These are phyloP conservation scores for Backusella circina DNA, from an alignment of 192 early-diverging fungal genomes.

Conservation along the genomic window DNA sequence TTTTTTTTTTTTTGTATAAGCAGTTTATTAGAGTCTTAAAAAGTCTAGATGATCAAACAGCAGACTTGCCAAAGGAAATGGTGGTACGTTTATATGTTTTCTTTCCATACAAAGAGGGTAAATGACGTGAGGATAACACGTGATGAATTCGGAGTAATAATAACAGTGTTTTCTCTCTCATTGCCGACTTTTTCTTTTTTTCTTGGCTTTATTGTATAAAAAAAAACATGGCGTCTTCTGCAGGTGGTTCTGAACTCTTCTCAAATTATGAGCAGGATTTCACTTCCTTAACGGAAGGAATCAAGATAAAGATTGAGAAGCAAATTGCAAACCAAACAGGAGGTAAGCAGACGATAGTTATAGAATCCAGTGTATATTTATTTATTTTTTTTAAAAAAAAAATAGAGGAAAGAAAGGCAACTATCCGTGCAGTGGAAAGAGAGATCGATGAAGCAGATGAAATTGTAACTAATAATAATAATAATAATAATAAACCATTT, in stretches of 20 bases:
- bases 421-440: constrained; percentile 72
- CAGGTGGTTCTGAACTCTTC: constrained; percentile 75
- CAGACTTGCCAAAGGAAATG: no score
- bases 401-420: constrained; percentile 70
- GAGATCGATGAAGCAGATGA: constrained; percentile 90
- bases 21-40: no score
- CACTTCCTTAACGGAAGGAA: constrained; percentile 50
- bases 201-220: constrained; percentile 2
- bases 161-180: neutral
- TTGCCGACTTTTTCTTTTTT: neutral
- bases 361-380: neutral
- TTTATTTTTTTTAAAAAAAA: neutral
- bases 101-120: neutral
- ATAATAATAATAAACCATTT: neutral
- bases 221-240: constrained; percentile 26
- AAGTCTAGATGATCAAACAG: no score
- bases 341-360: constrained; percentile 36
- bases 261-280: constrained; percentile 88
- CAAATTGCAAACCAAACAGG: constrained; percentile 57
- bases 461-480: constrained; percentile 53
- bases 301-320: constrained; percentile 53
- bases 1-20: no score
- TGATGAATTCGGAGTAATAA: neutral
- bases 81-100: neutral
- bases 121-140: neutral